A percentile compares a stretch with the other conserved stretches of the same genome.
phyloP scores from a whole-genome alignment of 108 stramenopile species.

The Aurantiochytrium sp. region DNA sequence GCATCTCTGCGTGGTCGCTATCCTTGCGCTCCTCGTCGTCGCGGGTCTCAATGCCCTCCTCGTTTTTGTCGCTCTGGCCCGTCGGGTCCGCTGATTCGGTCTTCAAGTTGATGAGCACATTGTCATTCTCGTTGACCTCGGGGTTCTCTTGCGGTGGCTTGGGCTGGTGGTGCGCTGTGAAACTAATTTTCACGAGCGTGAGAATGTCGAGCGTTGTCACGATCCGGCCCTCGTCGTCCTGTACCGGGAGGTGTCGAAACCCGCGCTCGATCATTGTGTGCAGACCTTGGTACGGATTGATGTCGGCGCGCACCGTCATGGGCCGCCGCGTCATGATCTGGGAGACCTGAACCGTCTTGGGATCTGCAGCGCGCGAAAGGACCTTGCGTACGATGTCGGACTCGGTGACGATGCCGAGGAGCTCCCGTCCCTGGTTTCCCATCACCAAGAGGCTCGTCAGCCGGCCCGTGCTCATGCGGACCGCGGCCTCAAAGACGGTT shows the following conservation, averaged over 20 bases:
- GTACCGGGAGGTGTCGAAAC: background rate
- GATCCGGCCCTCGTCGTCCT: background rate
- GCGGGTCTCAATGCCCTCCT: background rate
- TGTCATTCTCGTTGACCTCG: background rate
- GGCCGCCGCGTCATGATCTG: background rate
- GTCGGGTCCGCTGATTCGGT: too few relatives aligned
- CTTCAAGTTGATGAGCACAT: too few relatives aligned
- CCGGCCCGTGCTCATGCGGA: background rate
- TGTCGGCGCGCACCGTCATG: background rate
- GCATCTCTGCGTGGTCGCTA: background rate
- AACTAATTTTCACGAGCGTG: slow-evolving; percentile 4
- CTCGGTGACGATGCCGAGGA: slow-evolving; percentile 6
- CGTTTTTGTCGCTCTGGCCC: too few relatives aligned
- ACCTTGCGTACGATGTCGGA: background rate
- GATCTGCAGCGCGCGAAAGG: background rate
- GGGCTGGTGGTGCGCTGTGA: background rate
- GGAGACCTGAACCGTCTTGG: background rate
- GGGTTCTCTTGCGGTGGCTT: background rate
- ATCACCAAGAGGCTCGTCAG: background rate
- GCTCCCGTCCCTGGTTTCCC: background rate
- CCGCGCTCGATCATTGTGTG: background rate
- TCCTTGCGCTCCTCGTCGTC: background rate
- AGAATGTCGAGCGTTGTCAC: background rate
- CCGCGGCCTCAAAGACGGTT: background rate
- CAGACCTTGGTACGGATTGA: background rate